A percentile compares a stretch with the other conserved stretches of the same genome.
Conservation (phyloP, 805 yeast species). For the Nakazawaea ishiwadae region DNA sequence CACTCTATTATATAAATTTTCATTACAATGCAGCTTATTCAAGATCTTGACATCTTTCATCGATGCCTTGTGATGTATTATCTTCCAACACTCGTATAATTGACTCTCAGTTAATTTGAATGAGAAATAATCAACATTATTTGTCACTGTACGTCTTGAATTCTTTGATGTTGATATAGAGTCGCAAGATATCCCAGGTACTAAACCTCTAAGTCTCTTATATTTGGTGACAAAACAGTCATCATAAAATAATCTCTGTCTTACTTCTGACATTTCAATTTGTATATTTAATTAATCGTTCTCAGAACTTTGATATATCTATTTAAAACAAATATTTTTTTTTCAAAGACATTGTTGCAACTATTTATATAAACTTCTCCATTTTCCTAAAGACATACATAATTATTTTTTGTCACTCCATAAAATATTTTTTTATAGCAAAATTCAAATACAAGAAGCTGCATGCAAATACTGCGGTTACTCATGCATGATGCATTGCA, state of each 20-base stretch:
- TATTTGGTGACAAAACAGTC: constrained; percentile 14
- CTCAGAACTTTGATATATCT: no score
- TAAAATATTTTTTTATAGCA: not conserved
- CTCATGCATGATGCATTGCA: no score
- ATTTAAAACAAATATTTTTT: no score
- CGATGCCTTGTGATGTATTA: constrained; percentile 28
- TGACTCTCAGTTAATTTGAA: constrained; percentile 29
- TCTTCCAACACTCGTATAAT: constrained; percentile 37
- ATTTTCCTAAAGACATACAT: not conserved
- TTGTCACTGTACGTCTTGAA: not conserved
- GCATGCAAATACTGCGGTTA: no score
- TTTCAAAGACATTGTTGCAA: no score
- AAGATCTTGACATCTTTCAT: constrained; percentile 29
- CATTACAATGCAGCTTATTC: constrained; percentile 21
- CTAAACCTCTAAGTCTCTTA: constrained; percentile 10
- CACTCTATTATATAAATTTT: constrained; percentile 19
- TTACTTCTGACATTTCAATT: constrained; percentile 1
- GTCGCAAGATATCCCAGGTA: constrained; percentile 7
- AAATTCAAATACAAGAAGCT: no score
- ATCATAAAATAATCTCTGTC: constrained; percentile 5
- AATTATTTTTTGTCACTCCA: not conserved
- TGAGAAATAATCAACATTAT: constrained; percentile 35
- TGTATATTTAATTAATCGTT: not conserved
- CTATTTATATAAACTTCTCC: not conserved
- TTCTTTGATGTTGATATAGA: not conserved